Percentiles rank a stretch among this genome's conserved stretches.
Conservation (phyloP, 495 filamentous ascomycete species). For the Hypoxylon perforatum region DNA sequence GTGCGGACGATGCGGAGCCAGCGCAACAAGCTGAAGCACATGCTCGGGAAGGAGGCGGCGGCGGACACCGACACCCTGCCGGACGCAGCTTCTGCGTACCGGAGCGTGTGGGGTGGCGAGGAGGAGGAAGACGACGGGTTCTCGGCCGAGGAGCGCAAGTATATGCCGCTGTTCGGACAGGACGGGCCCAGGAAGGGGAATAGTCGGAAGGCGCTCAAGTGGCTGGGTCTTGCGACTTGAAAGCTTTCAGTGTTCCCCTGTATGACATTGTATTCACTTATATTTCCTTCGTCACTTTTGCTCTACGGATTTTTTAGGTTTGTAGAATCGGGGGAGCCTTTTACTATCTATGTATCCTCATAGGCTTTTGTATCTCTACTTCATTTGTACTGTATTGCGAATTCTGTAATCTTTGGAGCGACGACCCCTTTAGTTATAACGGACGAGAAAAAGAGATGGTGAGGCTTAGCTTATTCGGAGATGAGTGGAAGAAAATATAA, state of each 20-base stretch:
- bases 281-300: background rate
- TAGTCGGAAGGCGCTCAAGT: constrained; percentile 51
- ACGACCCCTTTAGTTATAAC: too few species aligned
- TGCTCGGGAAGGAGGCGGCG: constrained; percentile 28
- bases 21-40: constrained; percentile 23
- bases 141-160: constrained; percentile 47
- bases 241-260: background rate
- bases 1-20: constrained; percentile 35
- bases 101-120: constrained; percentile 42
- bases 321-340: too few species aligned
- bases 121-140: constrained; percentile 40
- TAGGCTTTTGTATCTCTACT: too few species aligned
- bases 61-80: background rate
- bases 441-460: too few species aligned
- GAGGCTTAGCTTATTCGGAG: too few species aligned
- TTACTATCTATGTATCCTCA: too few species aligned
- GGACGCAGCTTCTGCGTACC: constrained; percentile 15
- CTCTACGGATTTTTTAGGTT: too few species aligned
- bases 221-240: constrained; percentile 46
- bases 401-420: too few species aligned
- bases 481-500: too few species aligned
- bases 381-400: too few species aligned
- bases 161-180: constrained; percentile 48
- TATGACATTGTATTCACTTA: background rate
- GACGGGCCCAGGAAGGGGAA: constrained; percentile 37